Percentiles rank a stretch among this genome's conserved stretches.
phyloP scores from a whole-genome alignment of 106 monocot species.

The Dendrobium officinale region DNA sequence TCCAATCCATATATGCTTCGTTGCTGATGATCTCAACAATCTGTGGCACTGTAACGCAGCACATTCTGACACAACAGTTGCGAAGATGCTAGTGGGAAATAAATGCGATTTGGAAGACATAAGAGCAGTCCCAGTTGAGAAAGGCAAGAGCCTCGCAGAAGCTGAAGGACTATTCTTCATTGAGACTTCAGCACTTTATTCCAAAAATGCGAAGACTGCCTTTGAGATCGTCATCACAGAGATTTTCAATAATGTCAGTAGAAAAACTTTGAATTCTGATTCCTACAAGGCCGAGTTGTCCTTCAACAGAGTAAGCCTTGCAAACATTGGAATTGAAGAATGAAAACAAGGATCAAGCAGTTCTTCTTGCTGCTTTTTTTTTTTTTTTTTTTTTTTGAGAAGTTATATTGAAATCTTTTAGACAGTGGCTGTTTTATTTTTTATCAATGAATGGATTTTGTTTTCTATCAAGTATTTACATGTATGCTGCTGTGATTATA shows the following conservation, averaged over 20 bases:
- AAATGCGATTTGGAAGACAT: slow-evolving; percentile 46
- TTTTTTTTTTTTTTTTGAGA: too few relatives aligned
- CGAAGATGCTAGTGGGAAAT: slow-evolving; percentile 45
- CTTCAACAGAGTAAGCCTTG: slow-evolving; percentile 16
- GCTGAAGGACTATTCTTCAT: slow-evolving; percentile 50
- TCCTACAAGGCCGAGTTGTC: slow-evolving; percentile 34
- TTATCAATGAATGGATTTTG: not conserved
- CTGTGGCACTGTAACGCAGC: slow-evolving; percentile 15
- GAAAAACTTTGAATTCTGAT: slow-evolving; percentile 33
- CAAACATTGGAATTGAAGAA: not conserved
- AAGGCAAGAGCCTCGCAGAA: slow-evolving; percentile 50
- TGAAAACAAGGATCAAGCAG: slow-evolving; percentile 11
- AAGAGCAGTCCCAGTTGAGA: slow-evolving; percentile 38
- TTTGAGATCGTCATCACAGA: slow-evolving; percentile 39
- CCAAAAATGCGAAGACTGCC: slow-evolving; percentile 50
- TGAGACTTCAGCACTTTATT: slow-evolving; percentile 48
- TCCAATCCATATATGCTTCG: too few relatives aligned
- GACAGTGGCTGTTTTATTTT: not conserved
- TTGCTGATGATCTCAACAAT: too few relatives aligned
- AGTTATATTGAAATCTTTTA: too few relatives aligned
- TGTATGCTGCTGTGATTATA: not conserved
- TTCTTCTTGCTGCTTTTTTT: slow-evolving; percentile 20
- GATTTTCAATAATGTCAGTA: slow-evolving; percentile 18
- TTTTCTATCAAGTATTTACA: not conserved
- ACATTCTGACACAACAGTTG: slow-evolving; percentile 47